These are phyloP conservation scores for Fusarium tanahbumbuense DNA, from an alignment of 2,329 filamentous ascomycete genomes.

Conservation along the genomic window DNA sequence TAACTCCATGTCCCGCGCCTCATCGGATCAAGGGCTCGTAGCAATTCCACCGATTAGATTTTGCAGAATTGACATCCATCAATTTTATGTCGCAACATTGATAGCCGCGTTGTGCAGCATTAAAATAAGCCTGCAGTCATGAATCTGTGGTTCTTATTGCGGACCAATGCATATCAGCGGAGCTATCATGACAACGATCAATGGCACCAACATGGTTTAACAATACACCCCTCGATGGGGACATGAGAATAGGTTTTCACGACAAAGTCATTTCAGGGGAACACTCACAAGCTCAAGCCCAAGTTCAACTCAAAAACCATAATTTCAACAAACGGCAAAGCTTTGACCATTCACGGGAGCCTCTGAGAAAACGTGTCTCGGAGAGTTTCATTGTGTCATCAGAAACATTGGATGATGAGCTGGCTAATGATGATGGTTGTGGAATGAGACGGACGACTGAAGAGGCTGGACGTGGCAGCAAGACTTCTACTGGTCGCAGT, in stretches of 20 bases:
- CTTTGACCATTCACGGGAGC: conserved; percentile 33
- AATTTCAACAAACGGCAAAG: background rate
- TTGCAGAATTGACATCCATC: conserved; percentile 19
- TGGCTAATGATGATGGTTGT: conserved; percentile 41
- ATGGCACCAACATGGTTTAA: conserved; percentile 16
- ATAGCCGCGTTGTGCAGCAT: conserved; percentile 14
- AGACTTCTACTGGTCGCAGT: conserved; percentile 30
- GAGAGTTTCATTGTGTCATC: conserved; percentile 36
- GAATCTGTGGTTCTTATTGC: conserved; percentile 8
- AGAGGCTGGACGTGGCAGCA: conserved; percentile 30
- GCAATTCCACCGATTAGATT: conserved; percentile 15
- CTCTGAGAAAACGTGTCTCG: conserved; percentile 36
- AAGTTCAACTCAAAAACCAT: conserved; percentile 7
- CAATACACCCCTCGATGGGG: conserved; percentile 25
- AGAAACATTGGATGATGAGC: conserved; percentile 34
- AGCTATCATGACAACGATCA: conserved; percentile 3
- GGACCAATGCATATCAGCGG: conserved; percentile 10
- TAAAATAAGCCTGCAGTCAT: background rate
- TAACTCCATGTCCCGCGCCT: conserved; percentile 18
- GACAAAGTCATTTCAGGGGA: conserved; percentile 5
- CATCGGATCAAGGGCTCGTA: conserved; percentile 23
- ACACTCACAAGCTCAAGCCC: background rate
- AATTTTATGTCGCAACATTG: conserved; percentile 21
- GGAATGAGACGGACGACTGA: conserved; percentile 37
- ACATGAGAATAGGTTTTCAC: background rate